A percentile compares a stretch with the other conserved stretches of the same genome.
Evolutionary conservation across 352 stramenopile species (phyloP).

Genomic region (Peronospora farinosa): DNA sequence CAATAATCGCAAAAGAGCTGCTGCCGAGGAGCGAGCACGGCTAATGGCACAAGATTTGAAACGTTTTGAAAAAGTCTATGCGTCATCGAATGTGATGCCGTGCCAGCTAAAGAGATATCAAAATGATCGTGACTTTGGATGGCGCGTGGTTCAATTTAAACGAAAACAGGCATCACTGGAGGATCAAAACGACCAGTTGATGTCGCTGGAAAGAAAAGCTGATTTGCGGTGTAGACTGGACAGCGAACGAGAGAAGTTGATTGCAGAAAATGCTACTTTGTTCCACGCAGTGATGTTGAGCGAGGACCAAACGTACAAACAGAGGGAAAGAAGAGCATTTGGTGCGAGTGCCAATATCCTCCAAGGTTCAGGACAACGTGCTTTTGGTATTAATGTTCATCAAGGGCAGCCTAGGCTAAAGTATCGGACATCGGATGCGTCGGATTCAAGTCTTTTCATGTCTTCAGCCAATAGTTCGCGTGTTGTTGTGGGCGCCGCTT

Average conservation of each 20-base stretch:
- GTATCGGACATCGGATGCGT: no score
- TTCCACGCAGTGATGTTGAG: constrained; percentile 21
- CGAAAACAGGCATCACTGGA: constrained; percentile 7
- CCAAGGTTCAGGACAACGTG: constrained; percentile 1
- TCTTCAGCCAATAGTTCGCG: no score
- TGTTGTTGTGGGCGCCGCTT: no score
- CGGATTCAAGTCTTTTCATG: no score
- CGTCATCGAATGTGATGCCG: constrained; percentile 1
- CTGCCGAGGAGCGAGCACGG: constrained; percentile 4
- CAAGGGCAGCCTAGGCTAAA: no score
- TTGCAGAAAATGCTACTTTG: constrained; percentile 10
- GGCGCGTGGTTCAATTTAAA: constrained; percentile 16
- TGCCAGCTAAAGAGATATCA: constrained; percentile 12
- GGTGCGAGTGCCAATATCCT: neutral
- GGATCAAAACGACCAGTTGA: constrained; percentile 1
- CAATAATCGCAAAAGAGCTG: constrained; percentile 2
- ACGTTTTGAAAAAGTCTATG: constrained; percentile 16
- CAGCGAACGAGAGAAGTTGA: constrained; percentile 8
- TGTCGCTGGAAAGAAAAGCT: constrained; percentile 1
- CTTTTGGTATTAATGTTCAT: no score
- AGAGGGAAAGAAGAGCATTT: neutral
- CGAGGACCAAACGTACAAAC: neutral
- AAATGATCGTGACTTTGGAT: constrained; percentile 10
- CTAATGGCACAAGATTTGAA: constrained; percentile 14
- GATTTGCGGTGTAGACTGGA: constrained; percentile 7